Evolutionary conservation across 2,329 filamentous ascomycete species (phyloP).

Genomic region (Beauveria asiatica): DNA sequence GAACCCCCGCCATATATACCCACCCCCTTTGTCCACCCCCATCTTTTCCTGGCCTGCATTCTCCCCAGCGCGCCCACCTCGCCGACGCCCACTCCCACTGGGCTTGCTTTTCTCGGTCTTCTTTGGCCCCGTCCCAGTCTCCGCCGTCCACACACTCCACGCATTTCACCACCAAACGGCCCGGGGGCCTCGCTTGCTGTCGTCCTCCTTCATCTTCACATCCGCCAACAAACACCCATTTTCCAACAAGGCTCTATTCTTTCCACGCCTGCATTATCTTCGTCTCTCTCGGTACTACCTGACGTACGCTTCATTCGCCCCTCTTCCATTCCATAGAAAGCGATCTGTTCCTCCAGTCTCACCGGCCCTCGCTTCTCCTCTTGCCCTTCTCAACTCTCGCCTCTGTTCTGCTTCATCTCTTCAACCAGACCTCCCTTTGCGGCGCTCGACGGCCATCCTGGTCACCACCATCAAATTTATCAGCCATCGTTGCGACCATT

Average conservation of each 20-base stretch:
- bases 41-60: background rate
- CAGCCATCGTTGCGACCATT: background rate
- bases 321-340: constrained; percentile 1
- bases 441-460: background rate
- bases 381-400: background rate
- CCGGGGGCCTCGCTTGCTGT: background rate
- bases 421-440: background rate
- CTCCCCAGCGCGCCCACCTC: background rate
- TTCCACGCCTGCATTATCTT: background rate
- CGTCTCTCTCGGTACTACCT: background rate
- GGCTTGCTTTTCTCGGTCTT: too few relatives aligned
- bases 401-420: background rate
- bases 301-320: background rate
- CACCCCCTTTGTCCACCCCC: too few relatives aligned
- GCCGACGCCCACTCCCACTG: background rate
- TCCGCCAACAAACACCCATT: background rate
- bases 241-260: background rate
- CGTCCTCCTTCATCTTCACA: constrained; percentile 1
- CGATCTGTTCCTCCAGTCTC: background rate
- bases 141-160: constrained; percentile 8
- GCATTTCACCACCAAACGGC: background rate
- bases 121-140: too few relatives aligned
- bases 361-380: background rate
- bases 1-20: too few relatives aligned
- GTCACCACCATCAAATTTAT: background rate